These are phyloP conservation scores for Candolleomyces eurysporus DNA, from an alignment of 768 basidiomycete species.

Conservation along the genomic window DNA sequence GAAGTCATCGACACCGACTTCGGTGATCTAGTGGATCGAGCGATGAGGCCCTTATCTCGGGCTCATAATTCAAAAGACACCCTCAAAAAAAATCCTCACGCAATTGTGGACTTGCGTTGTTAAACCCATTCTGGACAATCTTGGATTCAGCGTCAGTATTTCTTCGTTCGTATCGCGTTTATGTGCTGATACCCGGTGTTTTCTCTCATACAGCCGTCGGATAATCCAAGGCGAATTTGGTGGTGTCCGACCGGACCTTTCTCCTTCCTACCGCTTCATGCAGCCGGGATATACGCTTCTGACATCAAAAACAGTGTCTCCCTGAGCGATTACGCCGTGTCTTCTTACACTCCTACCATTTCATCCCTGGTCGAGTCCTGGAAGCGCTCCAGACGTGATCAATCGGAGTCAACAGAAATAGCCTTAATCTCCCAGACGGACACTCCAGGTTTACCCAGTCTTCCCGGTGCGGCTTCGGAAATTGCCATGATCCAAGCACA, in stretches of 20 bases:
- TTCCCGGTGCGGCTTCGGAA: conserved; percentile 12
- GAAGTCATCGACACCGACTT: not conserved
- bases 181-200: not conserved
- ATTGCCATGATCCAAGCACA: conserved; percentile 1
- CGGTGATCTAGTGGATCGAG: not conserved
- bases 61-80: not conserved
- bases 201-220: not conserved
- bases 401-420: not conserved
- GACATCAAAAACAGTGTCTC: not conserved
- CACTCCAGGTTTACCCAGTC: not conserved
- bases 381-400: not conserved
- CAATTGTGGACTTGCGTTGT: not conserved
- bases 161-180: too few species aligned
- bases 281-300: conserved; percentile 29
- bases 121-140: conserved; percentile 7
- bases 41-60: not conserved
- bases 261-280: conserved; percentile 35
- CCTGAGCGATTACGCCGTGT: conserved; percentile 15
- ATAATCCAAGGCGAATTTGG: conserved; percentile 4
- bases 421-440: not conserved
- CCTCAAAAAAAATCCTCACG: not conserved
- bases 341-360: conserved; percentile 20
- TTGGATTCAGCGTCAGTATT: conserved; percentile 5
- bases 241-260: conserved; percentile 30
- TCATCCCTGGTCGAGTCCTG: conserved; percentile 3